These are phyloP conservation scores for Candolleomyces aberdarensis DNA, from an alignment of 768 basidiomycete species.

Conservation along the genomic window DNA sequence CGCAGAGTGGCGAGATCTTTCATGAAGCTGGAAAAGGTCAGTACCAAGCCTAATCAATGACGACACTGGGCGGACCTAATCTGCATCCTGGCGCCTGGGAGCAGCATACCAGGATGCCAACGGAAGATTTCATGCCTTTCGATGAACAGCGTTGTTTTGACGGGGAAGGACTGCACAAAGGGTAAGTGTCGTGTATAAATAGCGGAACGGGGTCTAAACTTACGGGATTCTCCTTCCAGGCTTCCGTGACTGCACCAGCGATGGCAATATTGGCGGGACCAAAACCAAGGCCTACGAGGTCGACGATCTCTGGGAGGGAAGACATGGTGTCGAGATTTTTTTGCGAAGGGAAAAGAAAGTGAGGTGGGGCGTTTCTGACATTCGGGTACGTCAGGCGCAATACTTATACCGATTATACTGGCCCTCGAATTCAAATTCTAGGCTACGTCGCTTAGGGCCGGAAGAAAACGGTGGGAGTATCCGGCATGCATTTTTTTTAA, in stretches of 20 bases:
- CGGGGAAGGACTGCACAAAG: constrained; percentile 4
- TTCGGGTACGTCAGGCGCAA: not conserved
- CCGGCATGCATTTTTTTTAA: too few species aligned
- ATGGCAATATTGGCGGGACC: constrained; percentile 54
- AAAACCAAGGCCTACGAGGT: constrained; percentile 50
- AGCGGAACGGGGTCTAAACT: not conserved
- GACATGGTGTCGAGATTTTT: constrained; percentile 5
- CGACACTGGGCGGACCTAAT: constrained; percentile 34
- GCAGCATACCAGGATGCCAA: constrained; percentile 58
- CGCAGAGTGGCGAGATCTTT: constrained; percentile 54
- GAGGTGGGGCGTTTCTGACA: constrained; percentile 1
- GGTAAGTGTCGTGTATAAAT: not conserved
- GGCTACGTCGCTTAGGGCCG: not conserved
- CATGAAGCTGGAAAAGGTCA: constrained; percentile 35
- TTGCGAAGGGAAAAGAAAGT: not conserved
- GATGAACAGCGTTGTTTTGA: constrained; percentile 40
- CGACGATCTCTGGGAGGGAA: constrained; percentile 27
- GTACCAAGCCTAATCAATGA: not conserved
- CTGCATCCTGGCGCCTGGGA: constrained; percentile 51
- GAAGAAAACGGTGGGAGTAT: constrained; percentile 1
- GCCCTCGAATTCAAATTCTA: not conserved
- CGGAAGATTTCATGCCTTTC: constrained; percentile 45
- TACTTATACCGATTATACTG: not conserved
- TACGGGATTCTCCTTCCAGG: constrained; percentile 22
- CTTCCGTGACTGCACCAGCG: constrained; percentile 47